Conservation (phyloP, 495 filamentous ascomycete species). For the Oidiodendron maius region DNA sequence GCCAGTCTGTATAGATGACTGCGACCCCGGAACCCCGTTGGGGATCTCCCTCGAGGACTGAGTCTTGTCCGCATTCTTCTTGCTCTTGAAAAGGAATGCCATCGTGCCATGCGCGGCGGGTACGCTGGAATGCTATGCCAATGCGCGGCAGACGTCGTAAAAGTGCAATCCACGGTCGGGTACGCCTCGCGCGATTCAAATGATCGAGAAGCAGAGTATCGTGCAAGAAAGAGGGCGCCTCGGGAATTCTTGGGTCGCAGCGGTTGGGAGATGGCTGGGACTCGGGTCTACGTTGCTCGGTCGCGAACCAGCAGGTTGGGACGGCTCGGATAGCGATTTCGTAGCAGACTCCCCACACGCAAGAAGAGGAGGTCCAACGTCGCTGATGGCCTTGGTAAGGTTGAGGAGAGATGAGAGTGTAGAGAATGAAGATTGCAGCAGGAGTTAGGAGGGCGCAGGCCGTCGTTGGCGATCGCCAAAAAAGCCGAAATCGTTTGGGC, state of each 20-base stretch:
- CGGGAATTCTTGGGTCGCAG: neutral
- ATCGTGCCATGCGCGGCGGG: conserved; percentile 39
- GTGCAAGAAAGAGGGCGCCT: neutral
- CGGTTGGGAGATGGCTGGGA: neutral
- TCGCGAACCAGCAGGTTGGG: too few relatives aligned
- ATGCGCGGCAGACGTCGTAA: conserved; percentile 3
- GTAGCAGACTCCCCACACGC: too few relatives aligned
- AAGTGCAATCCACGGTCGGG: neutral
- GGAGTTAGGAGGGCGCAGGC: too few relatives aligned
- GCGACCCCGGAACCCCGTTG: conserved; percentile 20
- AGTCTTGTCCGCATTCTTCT: conserved; percentile 48
- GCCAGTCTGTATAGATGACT: conserved; percentile 19
- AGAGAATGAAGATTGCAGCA: too few relatives aligned
- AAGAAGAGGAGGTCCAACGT: too few relatives aligned
- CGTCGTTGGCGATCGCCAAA: too few relatives aligned
- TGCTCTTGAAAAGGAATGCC: conserved; percentile 70
- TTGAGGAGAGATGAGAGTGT: too few relatives aligned
- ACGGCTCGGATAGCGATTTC: too few relatives aligned
- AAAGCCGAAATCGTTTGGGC: too few relatives aligned
- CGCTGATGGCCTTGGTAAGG: too few relatives aligned
- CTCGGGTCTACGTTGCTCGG: too few relatives aligned
- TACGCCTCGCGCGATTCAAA: conserved; percentile 1
- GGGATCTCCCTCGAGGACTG: conserved; percentile 15
- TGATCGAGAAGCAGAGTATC: neutral
- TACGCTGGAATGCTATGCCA: conserved; percentile 19